Conservation (phyloP, 495 filamentous ascomycete species). For the Bathelium albidoporum region DNA sequence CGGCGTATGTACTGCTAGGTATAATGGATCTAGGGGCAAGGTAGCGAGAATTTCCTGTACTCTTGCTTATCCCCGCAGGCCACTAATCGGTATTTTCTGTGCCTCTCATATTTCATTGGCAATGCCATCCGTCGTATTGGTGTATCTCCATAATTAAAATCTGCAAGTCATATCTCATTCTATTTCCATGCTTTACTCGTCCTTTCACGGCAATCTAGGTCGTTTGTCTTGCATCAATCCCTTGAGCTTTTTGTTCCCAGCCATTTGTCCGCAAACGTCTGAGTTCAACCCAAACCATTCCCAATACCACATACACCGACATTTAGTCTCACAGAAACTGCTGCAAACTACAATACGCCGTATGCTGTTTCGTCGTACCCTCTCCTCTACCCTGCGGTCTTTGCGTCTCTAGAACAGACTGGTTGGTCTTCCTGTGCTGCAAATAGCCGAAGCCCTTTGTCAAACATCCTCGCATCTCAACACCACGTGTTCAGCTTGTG, state of each 20-base stretch:
- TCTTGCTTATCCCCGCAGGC: too few relatives aligned
- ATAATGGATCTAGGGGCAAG: too few relatives aligned
- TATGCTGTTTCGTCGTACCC: neutral
- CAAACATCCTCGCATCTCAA: neutral
- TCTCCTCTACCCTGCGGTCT: neutral
- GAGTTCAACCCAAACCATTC: neutral
- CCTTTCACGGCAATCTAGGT: neutral
- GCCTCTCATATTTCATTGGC: too few relatives aligned
- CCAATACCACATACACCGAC: neutral
- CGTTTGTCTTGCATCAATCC: constrained; percentile 1
- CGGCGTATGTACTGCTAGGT: too few relatives aligned
- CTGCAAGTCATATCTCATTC: too few relatives aligned
- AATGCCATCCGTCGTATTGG: too few relatives aligned
- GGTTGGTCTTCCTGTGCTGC: constrained; percentile 1
- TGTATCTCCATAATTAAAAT: too few relatives aligned
- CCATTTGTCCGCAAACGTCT: neutral
- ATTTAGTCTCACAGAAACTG: neutral
- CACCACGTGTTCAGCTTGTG: constrained; percentile 4
- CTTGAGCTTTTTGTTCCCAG: neutral
- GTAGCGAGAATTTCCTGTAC: too few relatives aligned
- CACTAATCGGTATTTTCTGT: too few relatives aligned
- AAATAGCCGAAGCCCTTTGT: neutral
- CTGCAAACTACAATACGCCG: neutral
- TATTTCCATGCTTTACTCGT: too few relatives aligned
- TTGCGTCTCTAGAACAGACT: neutral